Conservation (phyloP, 1,284 basidiomycete genomes). For the Fistulina hepatica region DNA sequence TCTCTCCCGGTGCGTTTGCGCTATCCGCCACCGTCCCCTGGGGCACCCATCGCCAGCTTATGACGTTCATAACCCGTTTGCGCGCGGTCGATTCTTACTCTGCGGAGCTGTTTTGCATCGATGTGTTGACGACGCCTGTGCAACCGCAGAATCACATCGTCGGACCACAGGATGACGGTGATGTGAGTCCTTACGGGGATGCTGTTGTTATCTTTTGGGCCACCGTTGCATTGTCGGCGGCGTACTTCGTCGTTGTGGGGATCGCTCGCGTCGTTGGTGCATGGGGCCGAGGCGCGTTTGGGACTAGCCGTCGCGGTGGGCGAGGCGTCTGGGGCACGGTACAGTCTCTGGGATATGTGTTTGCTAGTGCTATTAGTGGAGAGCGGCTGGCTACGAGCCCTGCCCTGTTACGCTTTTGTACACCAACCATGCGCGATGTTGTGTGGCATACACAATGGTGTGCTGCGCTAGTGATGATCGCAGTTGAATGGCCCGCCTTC, state of each 20-base stretch:
- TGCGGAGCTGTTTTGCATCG: conserved; percentile 73
- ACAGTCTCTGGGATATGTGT: conserved; percentile 76
- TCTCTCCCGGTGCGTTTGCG: conserved; percentile 67
- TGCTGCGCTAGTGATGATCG: conserved; percentile 79
- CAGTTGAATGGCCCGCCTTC: conserved; percentile 90
- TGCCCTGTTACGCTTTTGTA: conserved; percentile 87
- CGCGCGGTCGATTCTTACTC: conserved; percentile 80
- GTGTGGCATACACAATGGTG: conserved; percentile 91
- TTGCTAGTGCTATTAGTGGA: conserved; percentile 89
- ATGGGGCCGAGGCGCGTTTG: conserved; percentile 59
- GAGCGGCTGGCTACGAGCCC: conserved; percentile 79
- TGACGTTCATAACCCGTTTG: conserved; percentile 76
- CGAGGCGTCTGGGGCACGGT: conserved; percentile 53
- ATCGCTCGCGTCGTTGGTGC: conserved; percentile 76
- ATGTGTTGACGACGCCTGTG: conserved; percentile 73
- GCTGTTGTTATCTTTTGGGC: conserved; percentile 77
- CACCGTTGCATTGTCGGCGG: conserved; percentile 65
- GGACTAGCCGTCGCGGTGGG: conserved; percentile 48
- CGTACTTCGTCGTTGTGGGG: conserved; percentile 75
- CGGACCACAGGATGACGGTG: conserved; percentile 34
- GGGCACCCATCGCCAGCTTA: conserved; percentile 59
- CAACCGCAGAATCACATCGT: conserved; percentile 45
- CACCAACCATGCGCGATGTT: conserved; percentile 87
- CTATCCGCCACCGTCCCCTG: conserved; percentile 73
- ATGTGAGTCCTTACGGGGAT: conserved; percentile 60